These are phyloP conservation scores for Sequoiadendron giganteum DNA, from an alignment of 75 land plant species.

Conservation along the genomic window DNA sequence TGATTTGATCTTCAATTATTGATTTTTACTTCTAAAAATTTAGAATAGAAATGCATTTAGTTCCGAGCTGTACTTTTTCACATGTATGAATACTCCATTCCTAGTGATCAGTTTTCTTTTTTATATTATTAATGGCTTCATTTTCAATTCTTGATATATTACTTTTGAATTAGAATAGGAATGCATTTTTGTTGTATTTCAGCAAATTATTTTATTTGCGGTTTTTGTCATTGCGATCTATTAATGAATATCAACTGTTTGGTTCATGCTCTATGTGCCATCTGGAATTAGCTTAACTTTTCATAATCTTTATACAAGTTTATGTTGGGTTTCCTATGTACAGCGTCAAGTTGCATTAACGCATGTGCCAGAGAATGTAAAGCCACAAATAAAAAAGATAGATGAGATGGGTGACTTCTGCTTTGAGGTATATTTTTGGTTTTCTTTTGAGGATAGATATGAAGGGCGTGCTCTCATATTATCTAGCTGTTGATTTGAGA, in stretches of 20 bases:
- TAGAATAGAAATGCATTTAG: too few species aligned
- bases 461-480: conserved; percentile 52
- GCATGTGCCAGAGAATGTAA: conserved; percentile 83
- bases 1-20: too few species aligned
- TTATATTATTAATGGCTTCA: neutral
- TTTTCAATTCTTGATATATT: neutral
- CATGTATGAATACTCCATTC: too few species aligned
- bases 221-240: neutral
- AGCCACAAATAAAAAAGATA: conserved; percentile 75
- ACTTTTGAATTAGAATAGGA: neutral
- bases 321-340: neutral
- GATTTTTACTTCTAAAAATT: too few species aligned
- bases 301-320: neutral
- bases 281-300: neutral
- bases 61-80: too few species aligned
- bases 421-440: conserved; percentile 67
- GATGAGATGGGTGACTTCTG: conserved; percentile 81
- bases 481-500: neutral
- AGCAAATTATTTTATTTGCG: neutral
- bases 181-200: neutral
- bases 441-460: conserved; percentile 41
- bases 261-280: neutral
- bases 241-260: neutral
- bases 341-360: conserved; percentile 82
- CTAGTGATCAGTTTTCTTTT: too few species aligned